Base-by-base conservation (phyloP, 2,329 filamentous ascomycete genomes). In the Paecilomyces niveus region DNA sequence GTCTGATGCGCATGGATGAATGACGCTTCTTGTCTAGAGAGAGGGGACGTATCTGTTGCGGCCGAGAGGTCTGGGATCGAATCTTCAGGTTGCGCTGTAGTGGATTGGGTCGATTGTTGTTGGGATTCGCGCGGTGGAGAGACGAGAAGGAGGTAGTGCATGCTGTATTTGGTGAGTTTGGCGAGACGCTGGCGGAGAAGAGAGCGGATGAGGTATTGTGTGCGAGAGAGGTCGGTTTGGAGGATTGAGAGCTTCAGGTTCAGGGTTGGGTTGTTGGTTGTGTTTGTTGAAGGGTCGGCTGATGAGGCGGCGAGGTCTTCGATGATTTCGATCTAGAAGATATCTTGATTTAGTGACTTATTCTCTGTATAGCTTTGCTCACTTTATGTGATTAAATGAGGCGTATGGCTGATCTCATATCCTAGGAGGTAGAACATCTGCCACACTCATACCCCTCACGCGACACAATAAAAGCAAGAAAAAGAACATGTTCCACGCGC, bases 211-310 rank as follows among this genome's bases (percentile, higher is more conserved):
- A 99, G 81, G 70, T 92, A 99, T 77, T 96, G 96, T 76, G 90
- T 95, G 53, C 94, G 83, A 73, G 97, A 92, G 57, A 99, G 84
- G 77, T 99, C 94, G 6, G 95, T 97, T 79, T 99, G 94, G 57
- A 97, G 87, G 62, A 99, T 89, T 54, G 97, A 96, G 69, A 97
- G 86, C 61, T 86, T 86, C 73, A 99, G 96, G 72, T 96, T 97
- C 63, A 90, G 88, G 74, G 89, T 92, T 53, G 92, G 89, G 68
- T 96, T 92, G 85, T 92, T 89, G 69, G 89, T 87, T 62, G 89
- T 89, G 11, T 89, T 93, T 81, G 92, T 84, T 59, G 53, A 54
- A 72, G 61, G 79, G 73, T 82, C 74, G 55, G 70, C 67, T 58
- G 74, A 72, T 7, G 74, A 72, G n/a, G 73, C 68, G 54, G 77